A percentile compares a stretch with the other conserved stretches of the same genome.
Evolutionary conservation across 1,284 basidiomycete genomes (phyloP).

Genomic region (Cystobasidium sp.): DNA sequence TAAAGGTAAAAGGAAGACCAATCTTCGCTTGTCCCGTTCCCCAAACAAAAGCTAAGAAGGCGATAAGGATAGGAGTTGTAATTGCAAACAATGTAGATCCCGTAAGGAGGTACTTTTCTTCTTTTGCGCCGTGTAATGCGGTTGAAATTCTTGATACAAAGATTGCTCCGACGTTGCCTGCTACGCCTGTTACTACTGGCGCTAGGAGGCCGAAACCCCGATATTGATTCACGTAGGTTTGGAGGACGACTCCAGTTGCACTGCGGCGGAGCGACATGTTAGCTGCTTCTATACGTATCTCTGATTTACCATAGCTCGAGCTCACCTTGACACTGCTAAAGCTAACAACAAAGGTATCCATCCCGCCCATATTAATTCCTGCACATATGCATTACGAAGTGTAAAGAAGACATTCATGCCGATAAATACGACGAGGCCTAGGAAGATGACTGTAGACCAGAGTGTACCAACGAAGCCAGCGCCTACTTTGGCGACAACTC

Average conservation of each 20-base stretch:
- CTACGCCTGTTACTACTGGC: constrained; percentile 83
- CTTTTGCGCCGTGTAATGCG: constrained; percentile 66
- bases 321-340: constrained; percentile 75
- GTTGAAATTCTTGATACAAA: constrained; percentile 90
- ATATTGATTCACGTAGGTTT: constrained; percentile 82
- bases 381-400: constrained; percentile 68
- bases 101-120: constrained; percentile 53
- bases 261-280: constrained; percentile 56
- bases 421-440: constrained; percentile 66
- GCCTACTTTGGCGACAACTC: constrained; percentile 55
- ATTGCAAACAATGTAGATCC: constrained; percentile 69
- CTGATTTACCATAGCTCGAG: not conserved
- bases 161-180: constrained; percentile 86
- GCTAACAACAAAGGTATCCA: constrained; percentile 90
- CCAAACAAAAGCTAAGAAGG: constrained; percentile 71
- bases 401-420: constrained; percentile 64
- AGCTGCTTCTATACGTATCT: not conserved
- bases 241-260: constrained; percentile 87
- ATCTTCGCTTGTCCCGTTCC: constrained; percentile 75
- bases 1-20: constrained; percentile 68
- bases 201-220: constrained; percentile 86
- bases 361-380: constrained; percentile 74
- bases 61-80: constrained; percentile 73
- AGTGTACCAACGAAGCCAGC: constrained; percentile 56
- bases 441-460: constrained; percentile 63